phyloP scores from a whole-genome alignment of 148 eudicot genomes.

The Rhododendron williamsianum region DNA sequence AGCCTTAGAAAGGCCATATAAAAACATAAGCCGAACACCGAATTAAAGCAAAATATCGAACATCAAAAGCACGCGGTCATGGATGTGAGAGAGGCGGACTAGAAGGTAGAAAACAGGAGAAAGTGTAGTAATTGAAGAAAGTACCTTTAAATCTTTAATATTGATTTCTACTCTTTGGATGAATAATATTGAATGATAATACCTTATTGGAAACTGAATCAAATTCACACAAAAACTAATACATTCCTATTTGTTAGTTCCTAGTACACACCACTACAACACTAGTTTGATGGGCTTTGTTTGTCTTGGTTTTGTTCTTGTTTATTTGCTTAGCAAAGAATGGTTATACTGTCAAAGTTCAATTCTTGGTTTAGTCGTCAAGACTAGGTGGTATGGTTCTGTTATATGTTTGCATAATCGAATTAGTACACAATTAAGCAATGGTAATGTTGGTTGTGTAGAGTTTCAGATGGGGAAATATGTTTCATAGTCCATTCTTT shows the following conservation, averaged over 20 bases:
- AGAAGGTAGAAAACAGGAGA: background rate
- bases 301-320: too few species aligned
- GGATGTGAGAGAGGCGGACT: too few species aligned
- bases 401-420: too few species aligned
- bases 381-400: background rate
- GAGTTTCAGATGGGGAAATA: background rate
- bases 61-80: too few species aligned
- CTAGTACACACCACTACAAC: too few species aligned
- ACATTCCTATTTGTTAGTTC: too few species aligned
- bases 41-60: too few species aligned
- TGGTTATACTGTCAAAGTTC: background rate
- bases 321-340: background rate
- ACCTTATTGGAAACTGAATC: background rate
- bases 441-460: background rate
- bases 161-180: background rate
- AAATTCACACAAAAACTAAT: background rate
- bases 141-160: background rate
- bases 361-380: background rate
- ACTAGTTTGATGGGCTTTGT: too few species aligned
- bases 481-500: too few species aligned
- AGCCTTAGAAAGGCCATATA: background rate
- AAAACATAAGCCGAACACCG: background rate
- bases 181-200: background rate
- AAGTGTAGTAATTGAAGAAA: background rate
- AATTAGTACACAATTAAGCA: background rate